Evolutionary conservation across 805 yeast species (phyloP).

Genomic region (Starmerella apicola): DNA sequence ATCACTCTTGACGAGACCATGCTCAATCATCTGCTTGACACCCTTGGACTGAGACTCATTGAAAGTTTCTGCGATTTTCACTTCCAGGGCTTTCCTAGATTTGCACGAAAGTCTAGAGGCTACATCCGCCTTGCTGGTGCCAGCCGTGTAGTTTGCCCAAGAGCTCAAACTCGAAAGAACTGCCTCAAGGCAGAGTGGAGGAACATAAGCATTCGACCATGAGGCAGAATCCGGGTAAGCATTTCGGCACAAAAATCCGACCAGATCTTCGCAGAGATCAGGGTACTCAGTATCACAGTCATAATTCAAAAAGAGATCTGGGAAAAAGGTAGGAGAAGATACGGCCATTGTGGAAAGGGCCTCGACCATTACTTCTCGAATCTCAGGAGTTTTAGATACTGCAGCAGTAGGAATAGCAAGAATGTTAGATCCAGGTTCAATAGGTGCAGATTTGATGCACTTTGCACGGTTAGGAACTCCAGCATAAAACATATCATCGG

Average conservation of each 20-base stretch:
- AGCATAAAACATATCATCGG: slow-evolving; percentile 30
- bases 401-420: slow-evolving; percentile 17
- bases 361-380: slow-evolving; percentile 72
- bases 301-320: slow-evolving; percentile 63
- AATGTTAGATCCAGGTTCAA: slow-evolving; percentile 21
- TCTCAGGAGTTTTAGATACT: slow-evolving; percentile 24
- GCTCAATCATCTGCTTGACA: slow-evolving; percentile 46
- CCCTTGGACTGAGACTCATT: slow-evolving; percentile 74
- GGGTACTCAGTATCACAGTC: slow-evolving; percentile 85
- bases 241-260: slow-evolving; percentile 61
- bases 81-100: slow-evolving; percentile 53
- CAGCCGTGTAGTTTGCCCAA: slow-evolving; percentile 7
- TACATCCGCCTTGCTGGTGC: not conserved
- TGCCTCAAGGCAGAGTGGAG: slow-evolving; percentile 89
- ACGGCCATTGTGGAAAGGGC: slow-evolving; percentile 51
- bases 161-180: slow-evolving; percentile 51
- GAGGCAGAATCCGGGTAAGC: slow-evolving; percentile 79
- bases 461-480: slow-evolving; percentile 29
- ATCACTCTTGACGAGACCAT: slow-evolving; percentile 46
- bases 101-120: slow-evolving; percentile 12
- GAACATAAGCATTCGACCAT: slow-evolving; percentile 71
- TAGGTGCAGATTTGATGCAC: slow-evolving; percentile 47
- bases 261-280: slow-evolving; percentile 55
- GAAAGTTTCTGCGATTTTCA: slow-evolving; percentile 60
- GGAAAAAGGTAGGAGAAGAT: slow-evolving; percentile 56